Evolutionary conservation across 1,284 basidiomycete species (phyloP), one percentile per base, ranked within the genome.

Genomic region (Pascua sp.): DNA sequence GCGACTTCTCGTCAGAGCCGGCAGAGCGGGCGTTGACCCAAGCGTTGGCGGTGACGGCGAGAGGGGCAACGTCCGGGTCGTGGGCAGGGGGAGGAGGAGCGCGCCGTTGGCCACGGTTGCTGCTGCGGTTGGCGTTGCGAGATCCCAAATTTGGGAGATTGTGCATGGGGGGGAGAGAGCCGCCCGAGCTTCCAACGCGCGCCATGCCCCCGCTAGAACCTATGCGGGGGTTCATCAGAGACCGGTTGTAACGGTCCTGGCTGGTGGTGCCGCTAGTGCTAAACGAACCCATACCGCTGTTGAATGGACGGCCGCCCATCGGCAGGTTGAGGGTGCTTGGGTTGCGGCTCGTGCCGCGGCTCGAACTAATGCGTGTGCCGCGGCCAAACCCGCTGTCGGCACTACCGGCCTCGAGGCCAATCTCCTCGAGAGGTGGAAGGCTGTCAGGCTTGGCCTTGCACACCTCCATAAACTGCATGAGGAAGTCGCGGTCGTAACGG

Each of bases 401-500:
- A 47, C 75, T 32, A 32, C 24, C 82, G 4, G 89, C 86, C 69
- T 93, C 91, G 45, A 97, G 85, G 53, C 95, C 95, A 68, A 98
- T 89, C 37, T 88, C 87, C 67, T 95, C 91, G 49, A 98, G 83
- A 61, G 90, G 85, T 40, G 94, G 92, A 32, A 98, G 85, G 55
- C 85, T 84, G 56, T 89, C 89, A 1, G 96, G 95, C 78, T 93
- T 95, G 78, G 97, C 94, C 77, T 87, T 90, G 82, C 93, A 98
- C 56, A 96, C 81, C 42, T 81, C 80, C 91, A 97, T 96, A 81
- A 98, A 99, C 74, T 99, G 96, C 63, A 99, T 79, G 38, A 98
- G 82, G 85, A 98, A 98, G 46, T 95, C 91, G 49, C 95, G 91
- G 77, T 98, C 93, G 77, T 98, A 98, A 68, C 94, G 87, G 83